Conservation (phyloP, 2,329 filamentous ascomycete genomes). For the Xylaria sp. region DNA sequence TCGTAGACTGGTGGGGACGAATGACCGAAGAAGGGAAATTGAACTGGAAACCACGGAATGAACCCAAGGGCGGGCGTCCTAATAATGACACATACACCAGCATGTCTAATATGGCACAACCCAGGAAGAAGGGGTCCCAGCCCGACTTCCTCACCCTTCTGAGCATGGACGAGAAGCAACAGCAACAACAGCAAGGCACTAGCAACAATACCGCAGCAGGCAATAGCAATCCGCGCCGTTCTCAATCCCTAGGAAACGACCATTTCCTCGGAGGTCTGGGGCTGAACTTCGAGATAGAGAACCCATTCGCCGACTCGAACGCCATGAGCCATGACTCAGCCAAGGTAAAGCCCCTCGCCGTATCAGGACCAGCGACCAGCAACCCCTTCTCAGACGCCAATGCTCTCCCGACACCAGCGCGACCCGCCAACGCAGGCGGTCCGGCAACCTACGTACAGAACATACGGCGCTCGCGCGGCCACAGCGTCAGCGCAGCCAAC, state of each 20-base stretch:
- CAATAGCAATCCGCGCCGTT: conserved; percentile 43
- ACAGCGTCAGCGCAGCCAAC: conserved; percentile 51
- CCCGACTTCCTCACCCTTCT: conserved; percentile 58
- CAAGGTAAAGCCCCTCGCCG: conserved; percentile 52
- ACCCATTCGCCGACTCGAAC: conserved; percentile 63
- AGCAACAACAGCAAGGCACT: conserved; percentile 48
- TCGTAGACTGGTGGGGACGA: conserved; percentile 59
- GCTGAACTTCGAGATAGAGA: conserved; percentile 50
- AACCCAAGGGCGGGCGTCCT: conserved; percentile 43
- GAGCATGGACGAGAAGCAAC: conserved; percentile 55
- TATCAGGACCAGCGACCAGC: conserved; percentile 47
- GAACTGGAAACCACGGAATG: conserved; percentile 51
- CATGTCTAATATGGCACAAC: conserved; percentile 44
- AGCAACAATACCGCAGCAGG: conserved; percentile 41
- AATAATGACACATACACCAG: conserved; percentile 45
- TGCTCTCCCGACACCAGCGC: conserved; percentile 50
- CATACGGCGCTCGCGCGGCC: conserved; percentile 61
- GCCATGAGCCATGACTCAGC: conserved; percentile 52
- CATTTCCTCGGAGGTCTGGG: conserved; percentile 55
- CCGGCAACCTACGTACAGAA: conserved; percentile 58
- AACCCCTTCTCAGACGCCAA: conserved; percentile 63
- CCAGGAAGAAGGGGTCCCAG: conserved; percentile 44
- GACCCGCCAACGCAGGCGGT: conserved; percentile 41
- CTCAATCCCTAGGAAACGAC: conserved; percentile 50
- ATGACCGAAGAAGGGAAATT: conserved; percentile 54